These are phyloP conservation scores for Dictyostelium brefeldianum DNA, from an alignment of 78 protist genomes.

Conservation along the genomic window DNA sequence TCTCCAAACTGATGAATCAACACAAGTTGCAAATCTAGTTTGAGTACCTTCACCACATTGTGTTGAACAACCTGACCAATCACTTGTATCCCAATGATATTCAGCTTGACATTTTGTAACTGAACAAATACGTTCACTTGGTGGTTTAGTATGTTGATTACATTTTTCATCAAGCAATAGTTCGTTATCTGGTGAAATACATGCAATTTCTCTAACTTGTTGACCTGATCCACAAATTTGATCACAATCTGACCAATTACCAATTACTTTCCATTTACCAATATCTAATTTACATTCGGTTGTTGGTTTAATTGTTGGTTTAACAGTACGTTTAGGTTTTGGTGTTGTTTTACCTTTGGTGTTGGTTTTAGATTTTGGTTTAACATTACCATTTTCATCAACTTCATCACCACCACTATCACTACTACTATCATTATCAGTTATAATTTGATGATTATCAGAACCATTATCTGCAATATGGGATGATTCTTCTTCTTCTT, in stretches of 20 bases:
- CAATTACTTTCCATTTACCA: conserved; percentile 33
- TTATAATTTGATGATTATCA: background rate
- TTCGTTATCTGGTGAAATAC: conserved; percentile 24
- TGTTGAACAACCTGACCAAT: conserved; percentile 66
- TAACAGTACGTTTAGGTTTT: background rate
- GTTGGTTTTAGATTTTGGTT: background rate
- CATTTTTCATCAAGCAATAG: background rate
- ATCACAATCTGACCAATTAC: conserved; percentile 53
- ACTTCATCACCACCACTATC: background rate
- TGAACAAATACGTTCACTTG: conserved; percentile 26
- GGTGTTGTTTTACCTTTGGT: background rate
- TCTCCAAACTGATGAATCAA: conserved; percentile 55
- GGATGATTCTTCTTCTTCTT: background rate
- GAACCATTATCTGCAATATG: background rate
- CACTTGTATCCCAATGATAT: conserved; percentile 49
- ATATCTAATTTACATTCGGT: background rate
- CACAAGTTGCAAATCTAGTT: conserved; percentile 7
- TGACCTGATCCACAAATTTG: conserved; percentile 73
- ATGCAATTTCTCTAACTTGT: conserved; percentile 9
- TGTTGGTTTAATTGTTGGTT: conserved; percentile 11
- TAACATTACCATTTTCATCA: background rate
- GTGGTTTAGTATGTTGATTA: conserved; percentile 17
- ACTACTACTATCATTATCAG: background rate
- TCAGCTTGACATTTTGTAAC: conserved; percentile 26
- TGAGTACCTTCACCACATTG: conserved; percentile 74